Conservation (phyloP, 768 basidiomycete genomes). For the Cystofilobasidium bisporidii region DNA sequence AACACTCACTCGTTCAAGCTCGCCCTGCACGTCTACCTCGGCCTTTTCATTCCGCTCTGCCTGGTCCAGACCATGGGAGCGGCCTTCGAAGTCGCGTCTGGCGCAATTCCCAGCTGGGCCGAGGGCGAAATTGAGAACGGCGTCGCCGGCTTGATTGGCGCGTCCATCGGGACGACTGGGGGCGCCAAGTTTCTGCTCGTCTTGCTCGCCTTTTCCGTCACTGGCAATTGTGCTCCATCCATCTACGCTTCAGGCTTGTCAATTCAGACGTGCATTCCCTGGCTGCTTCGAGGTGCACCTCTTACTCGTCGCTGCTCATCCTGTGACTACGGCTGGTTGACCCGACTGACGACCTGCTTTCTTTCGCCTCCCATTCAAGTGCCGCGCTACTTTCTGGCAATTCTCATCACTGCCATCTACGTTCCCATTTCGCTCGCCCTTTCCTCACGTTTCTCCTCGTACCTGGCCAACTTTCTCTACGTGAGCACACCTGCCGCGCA, state of each 20-base stretch:
- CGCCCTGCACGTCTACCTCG: slow-evolving; percentile 35
- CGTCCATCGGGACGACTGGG: slow-evolving; percentile 33
- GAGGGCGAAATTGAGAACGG: slow-evolving; percentile 32
- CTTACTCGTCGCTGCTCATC: slow-evolving; percentile 48
- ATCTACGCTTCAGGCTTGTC: slow-evolving; percentile 48
- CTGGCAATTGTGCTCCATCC: slow-evolving; percentile 69
- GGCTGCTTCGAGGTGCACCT: slow-evolving; percentile 58
- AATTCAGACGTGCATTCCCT: slow-evolving; percentile 17
- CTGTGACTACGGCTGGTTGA: slow-evolving; percentile 32
- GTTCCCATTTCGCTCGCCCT: slow-evolving; percentile 35
- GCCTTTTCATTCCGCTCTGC: slow-evolving; percentile 35
- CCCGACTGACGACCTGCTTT: neutral
- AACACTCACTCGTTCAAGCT: slow-evolving; percentile 32
- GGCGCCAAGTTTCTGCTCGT: slow-evolving; percentile 37
- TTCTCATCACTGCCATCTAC: slow-evolving; percentile 59
- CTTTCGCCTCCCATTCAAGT: slow-evolving; percentile 40
- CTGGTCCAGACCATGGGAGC: slow-evolving; percentile 38
- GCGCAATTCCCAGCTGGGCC: slow-evolving; percentile 33
- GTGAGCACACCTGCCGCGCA: too few species aligned
- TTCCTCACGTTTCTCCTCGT: slow-evolving; percentile 9
- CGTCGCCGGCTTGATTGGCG: slow-evolving; percentile 35
- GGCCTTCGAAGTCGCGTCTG: slow-evolving; percentile 33
- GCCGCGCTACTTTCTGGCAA: slow-evolving; percentile 60
- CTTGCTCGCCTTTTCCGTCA: slow-evolving; percentile 62
- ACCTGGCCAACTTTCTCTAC: slow-evolving; percentile 25